These are phyloP conservation scores for Euphorbia celastroides DNA, from an alignment of 441 rosid genomes.

Conservation along the genomic window DNA sequence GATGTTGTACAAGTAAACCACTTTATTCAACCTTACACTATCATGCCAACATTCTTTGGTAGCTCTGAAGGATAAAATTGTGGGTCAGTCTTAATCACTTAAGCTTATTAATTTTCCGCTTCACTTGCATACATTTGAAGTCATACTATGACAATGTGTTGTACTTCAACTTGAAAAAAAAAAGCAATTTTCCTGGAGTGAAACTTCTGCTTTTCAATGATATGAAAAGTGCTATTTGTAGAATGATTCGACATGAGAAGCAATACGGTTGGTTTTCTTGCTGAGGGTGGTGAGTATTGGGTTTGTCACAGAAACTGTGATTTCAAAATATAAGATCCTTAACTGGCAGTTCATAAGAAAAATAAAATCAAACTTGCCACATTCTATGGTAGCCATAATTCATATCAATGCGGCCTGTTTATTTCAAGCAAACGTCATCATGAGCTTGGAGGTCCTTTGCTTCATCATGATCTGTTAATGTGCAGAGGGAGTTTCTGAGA, in stretches of 20 bases:
- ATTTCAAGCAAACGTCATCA: background rate
- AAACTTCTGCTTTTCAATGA: background rate
- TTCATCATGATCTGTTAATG: background rate
- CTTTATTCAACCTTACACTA: background rate
- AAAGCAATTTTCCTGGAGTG: background rate
- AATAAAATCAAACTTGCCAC: background rate
- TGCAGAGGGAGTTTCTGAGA: background rate
- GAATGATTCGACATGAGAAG: background rate
- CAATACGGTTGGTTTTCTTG: background rate
- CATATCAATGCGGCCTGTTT: background rate
- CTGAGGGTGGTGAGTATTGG: background rate
- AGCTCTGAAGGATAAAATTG: background rate
- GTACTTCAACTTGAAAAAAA: background rate
- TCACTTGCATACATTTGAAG: background rate
- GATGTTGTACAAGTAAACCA: background rate
- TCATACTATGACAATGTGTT: background rate
- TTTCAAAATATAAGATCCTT: background rate
- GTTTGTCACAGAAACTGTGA: background rate
- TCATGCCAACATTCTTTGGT: background rate
- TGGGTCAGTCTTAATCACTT: too few relatives aligned
- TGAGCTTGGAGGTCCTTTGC: background rate
- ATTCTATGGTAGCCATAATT: background rate
- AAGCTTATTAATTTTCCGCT: background rate
- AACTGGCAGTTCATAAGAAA: background rate
- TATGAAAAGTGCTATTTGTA: background rate